These are phyloP conservation scores for Trametes maxima DNA, from an alignment of 768 basidiomycete genomes.

Conservation along the genomic window DNA sequence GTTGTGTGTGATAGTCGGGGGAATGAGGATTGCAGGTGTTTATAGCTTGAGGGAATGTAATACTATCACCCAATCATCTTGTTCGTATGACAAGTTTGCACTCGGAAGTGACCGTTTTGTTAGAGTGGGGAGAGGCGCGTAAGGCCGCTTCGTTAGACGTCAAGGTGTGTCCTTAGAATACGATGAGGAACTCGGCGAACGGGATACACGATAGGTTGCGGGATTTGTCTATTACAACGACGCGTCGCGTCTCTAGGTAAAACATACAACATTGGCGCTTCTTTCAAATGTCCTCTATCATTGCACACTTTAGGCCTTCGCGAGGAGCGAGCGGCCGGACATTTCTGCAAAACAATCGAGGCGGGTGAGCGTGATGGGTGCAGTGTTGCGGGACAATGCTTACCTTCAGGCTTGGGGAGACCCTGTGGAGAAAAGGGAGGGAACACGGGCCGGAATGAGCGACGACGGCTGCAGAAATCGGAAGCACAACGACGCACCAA, in stretches of 20 bases:
- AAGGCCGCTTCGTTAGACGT: no score
- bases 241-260: slow-evolving; percentile 4
- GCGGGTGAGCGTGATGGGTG: background rate
- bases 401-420: slow-evolving; percentile 69
- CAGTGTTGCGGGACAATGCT: slow-evolving; percentile 21
- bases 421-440: slow-evolving; percentile 44
- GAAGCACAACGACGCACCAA: slow-evolving; percentile 44
- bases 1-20: no score
- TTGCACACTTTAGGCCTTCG: slow-evolving; percentile 19
- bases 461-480: no score
- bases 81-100: no score
- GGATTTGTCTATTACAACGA: background rate
- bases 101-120: no score
- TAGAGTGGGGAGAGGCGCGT: no score
- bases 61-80: no score
- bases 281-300: slow-evolving; percentile 13
- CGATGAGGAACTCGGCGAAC: background rate
- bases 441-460: background rate
- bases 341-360: slow-evolving; percentile 31
- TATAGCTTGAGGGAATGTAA: no score
- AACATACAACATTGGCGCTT: slow-evolving; percentile 14
- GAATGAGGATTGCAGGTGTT: no score
- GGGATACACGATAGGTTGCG: background rate
- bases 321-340: slow-evolving; percentile 35
- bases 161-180: background rate